Evolutionary conservation across 345 rosid species (phyloP).

Genomic region (Heritiera littoralis): DNA sequence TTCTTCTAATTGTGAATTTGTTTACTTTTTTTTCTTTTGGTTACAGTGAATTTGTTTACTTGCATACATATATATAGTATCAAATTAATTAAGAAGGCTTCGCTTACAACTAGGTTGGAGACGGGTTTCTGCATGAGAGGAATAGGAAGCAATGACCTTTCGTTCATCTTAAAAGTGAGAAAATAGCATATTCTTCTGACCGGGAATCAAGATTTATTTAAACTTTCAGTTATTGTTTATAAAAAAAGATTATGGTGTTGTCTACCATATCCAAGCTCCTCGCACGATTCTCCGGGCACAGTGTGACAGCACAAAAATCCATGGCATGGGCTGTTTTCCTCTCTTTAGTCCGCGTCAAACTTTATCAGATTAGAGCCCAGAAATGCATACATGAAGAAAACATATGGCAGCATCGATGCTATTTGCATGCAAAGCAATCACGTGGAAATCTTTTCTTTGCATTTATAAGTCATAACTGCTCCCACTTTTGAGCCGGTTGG

Average conservation of each 20-base stretch:
- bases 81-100: not conserved
- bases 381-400: not conserved
- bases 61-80: not conserved
- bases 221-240: not conserved
- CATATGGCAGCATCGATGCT: not conserved
- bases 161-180: conserved; percentile 5
- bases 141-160: not conserved
- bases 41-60: not conserved
- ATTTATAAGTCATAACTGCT: not conserved
- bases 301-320: not conserved
- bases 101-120: not conserved
- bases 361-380: too few species aligned
- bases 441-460: not conserved
- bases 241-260: not conserved
- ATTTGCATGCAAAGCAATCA: conserved; percentile 14
- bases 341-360: too few species aligned
- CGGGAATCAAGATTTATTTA: not conserved
- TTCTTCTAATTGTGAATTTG: not conserved
- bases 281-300: not conserved
- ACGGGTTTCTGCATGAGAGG: not conserved
- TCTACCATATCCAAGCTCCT: conserved; percentile 7
- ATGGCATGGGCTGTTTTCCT: not conserved
- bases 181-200: not conserved
- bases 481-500: not conserved
- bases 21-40: not conserved